phyloP scores from a whole-genome alignment of 805 yeast species.

The Geotrichum ghanense region DNA sequence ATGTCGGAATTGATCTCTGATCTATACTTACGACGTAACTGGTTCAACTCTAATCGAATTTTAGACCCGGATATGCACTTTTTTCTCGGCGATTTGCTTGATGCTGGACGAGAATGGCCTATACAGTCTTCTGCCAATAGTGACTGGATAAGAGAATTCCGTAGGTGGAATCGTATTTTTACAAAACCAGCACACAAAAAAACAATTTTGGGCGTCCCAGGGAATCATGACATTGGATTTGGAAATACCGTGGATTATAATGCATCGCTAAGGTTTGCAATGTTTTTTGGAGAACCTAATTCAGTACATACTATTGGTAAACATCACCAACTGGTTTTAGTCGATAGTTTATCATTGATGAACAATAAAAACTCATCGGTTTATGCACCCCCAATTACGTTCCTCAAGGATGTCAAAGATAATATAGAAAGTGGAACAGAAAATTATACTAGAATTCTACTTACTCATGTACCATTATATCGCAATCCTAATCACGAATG shows the following conservation, averaged over 20 bases:
- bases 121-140: constrained; percentile 29
- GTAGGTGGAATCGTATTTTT: constrained; percentile 58
- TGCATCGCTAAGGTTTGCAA: constrained; percentile 50
- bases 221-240: constrained; percentile 95
- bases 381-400: constrained; percentile 36
- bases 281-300: constrained; percentile 62
- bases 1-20: constrained; percentile 59
- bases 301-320: constrained; percentile 45
- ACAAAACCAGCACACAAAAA: constrained; percentile 39
- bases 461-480: constrained; percentile 83
- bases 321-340: constrained; percentile 65
- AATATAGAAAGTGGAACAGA: constrained; percentile 9
- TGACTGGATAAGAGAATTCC: constrained; percentile 58
- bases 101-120: constrained; percentile 84
- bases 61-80: constrained; percentile 67
- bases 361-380: constrained; percentile 39
- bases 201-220: constrained; percentile 50
- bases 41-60: constrained; percentile 41
- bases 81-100: constrained; percentile 86
- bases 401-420: constrained; percentile 29
- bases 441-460: constrained; percentile 46
- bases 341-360: constrained; percentile 79
- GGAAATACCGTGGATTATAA: constrained; percentile 55
- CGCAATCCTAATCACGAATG: constrained; percentile 53
- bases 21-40: constrained; percentile 67